phyloP scores from a whole-genome alignment of 768 basidiomycete species.

The Tricholoma flavovirens region DNA sequence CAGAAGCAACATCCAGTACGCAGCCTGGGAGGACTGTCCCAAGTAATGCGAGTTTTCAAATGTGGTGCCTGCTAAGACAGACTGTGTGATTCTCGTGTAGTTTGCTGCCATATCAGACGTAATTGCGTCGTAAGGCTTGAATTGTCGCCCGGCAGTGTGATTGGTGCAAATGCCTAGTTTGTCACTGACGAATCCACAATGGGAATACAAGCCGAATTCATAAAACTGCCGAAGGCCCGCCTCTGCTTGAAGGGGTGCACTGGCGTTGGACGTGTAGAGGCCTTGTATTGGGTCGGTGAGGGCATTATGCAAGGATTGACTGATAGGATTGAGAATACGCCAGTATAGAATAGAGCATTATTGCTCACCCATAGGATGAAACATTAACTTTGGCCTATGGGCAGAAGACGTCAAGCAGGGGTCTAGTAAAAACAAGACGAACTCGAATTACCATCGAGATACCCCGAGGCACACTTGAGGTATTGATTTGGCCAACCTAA shows the following conservation, averaged over 20 bases:
- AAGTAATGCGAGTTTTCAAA: constrained; percentile 60
- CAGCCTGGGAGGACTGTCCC: constrained; percentile 57
- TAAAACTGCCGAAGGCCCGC: constrained; percentile 67
- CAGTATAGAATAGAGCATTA: constrained; percentile 1
- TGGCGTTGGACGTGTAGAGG: constrained; percentile 63
- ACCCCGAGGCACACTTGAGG: constrained; percentile 61
- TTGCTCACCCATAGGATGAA: constrained; percentile 61
- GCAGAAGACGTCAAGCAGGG: background rate
- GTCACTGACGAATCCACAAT: constrained; percentile 65
- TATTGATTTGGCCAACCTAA: constrained; percentile 81
- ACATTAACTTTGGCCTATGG: constrained; percentile 62
- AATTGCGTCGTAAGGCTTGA: constrained; percentile 60
- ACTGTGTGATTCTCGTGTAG: constrained; percentile 50
- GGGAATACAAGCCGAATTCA: constrained; percentile 75
- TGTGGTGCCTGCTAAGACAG: constrained; percentile 45
- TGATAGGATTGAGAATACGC: constrained; percentile 20
- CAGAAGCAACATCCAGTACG: constrained; percentile 70
- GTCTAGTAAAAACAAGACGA: constrained; percentile 1
- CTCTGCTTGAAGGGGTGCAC: constrained; percentile 48
- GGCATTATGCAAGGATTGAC: constrained; percentile 43
- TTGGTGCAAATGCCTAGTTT: constrained; percentile 62
- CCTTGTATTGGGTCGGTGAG: constrained; percentile 53
- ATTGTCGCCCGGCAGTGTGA: constrained; percentile 49
- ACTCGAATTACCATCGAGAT: constrained; percentile 60
- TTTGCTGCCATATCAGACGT: constrained; percentile 63